These are phyloP conservation scores for Centaurea solstitialis DNA, from an alignment of 129 eudicot species.

Conservation along the genomic window DNA sequence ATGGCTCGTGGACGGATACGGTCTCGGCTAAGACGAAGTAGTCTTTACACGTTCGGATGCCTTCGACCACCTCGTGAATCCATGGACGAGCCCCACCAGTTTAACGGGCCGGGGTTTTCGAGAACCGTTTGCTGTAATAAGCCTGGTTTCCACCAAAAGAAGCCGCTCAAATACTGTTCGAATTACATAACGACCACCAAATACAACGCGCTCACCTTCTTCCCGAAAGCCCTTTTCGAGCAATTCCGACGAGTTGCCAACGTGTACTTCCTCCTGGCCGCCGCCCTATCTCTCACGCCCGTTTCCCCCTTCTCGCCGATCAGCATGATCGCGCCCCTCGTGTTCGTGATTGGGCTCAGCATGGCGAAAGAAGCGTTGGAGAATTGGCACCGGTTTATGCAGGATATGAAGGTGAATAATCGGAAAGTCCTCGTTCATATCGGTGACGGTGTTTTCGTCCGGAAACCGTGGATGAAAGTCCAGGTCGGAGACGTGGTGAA, in stretches of 20 bases:
- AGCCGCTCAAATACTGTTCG: slow-evolving; percentile 36
- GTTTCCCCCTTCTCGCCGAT: slow-evolving; percentile 43
- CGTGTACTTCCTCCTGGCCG: slow-evolving; percentile 47
- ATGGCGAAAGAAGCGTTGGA: slow-evolving; percentile 50
- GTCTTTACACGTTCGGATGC: slow-evolving; percentile 49
- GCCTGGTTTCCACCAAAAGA: slow-evolving; percentile 39
- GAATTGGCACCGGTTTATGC: slow-evolving; percentile 51
- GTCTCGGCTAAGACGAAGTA: slow-evolving; percentile 48
- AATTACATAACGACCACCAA: slow-evolving; percentile 51
- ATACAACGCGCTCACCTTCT: slow-evolving; percentile 42
- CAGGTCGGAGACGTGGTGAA: slow-evolving; percentile 51
- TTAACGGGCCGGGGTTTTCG: slow-evolving; percentile 47
- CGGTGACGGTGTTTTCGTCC: slow-evolving; percentile 38
- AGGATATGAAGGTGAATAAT: slow-evolving; percentile 52
- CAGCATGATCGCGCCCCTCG: slow-evolving; percentile 50
- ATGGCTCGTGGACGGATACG: slow-evolving; percentile 49
- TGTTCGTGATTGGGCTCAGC: slow-evolving; percentile 49
- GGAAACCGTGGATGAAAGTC: slow-evolving; percentile 44
- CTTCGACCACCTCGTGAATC: slow-evolving; percentile 37
- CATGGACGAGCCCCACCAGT: slow-evolving; percentile 28
- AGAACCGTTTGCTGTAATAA: slow-evolving; percentile 45
- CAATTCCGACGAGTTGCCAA: slow-evolving; percentile 55
- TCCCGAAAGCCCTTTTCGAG: slow-evolving; percentile 51
- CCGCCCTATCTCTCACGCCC: slow-evolving; percentile 36
- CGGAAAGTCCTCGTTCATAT: slow-evolving; percentile 42